Evolutionary conservation across 139 green algal genomes (phyloP).

Genomic region (Penium margaritaceum): DNA sequence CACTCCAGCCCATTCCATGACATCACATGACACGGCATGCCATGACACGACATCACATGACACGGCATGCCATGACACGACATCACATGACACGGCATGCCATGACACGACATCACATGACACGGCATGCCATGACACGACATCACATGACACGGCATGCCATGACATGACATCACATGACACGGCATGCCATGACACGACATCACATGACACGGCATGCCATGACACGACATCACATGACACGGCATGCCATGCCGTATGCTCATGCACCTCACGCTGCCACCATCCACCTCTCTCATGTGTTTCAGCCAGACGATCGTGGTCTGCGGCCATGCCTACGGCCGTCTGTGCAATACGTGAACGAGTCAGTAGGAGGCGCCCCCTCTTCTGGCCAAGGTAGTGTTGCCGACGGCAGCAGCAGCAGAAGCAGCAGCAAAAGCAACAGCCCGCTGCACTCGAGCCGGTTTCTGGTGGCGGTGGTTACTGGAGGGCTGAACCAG

Average conservation of each 20-base stretch:
- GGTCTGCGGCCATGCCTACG: neutral
- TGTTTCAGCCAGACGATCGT: neutral
- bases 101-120: too few relatives aligned
- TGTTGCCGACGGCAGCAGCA: too few relatives aligned
- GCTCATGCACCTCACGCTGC: neutral
- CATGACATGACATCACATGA: neutral
- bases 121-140: too few relatives aligned
- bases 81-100: too few relatives aligned
- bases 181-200: neutral
- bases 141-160: too few relatives aligned
- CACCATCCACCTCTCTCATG: neutral
- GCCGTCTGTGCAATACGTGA: neutral
- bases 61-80: too few relatives aligned
- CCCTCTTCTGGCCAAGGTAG: too few relatives aligned
- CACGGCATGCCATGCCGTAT: neutral
- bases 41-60: neutral
- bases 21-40: neutral
- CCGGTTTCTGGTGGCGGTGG: slow-evolving; percentile 19
- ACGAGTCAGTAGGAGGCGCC: neutral
- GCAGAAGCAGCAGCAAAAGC: too few relatives aligned
- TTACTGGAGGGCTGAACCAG: slow-evolving; percentile 36
- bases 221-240: too few relatives aligned
- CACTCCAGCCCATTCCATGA: neutral
- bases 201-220: too few relatives aligned
- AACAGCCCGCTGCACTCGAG: neutral